Conservation (phyloP, 2,329 filamentous ascomycete genomes). For the Xylariaceae sp. region DNA sequence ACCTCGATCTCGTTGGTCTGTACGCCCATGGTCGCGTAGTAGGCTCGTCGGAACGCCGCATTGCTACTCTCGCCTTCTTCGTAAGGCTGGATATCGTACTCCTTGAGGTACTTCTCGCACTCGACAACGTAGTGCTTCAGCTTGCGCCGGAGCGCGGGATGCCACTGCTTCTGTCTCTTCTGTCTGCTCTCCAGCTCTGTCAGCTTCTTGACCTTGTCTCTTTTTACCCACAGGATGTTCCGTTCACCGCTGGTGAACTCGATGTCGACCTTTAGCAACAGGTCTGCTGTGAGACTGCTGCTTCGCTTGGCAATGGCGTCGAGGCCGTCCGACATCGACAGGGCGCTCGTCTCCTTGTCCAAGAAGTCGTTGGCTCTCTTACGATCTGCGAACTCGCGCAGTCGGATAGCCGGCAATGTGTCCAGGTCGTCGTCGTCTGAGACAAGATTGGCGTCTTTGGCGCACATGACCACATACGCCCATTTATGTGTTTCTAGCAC, state of each 20-base stretch:
- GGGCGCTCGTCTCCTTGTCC: slow-evolving; percentile 9
- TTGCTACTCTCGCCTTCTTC: background rate
- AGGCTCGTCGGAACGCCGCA: background rate
- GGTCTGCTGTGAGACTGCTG: slow-evolving; percentile 7
- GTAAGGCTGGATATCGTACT: background rate
- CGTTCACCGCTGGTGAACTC: slow-evolving; percentile 15
- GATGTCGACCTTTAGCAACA: slow-evolving; percentile 19
- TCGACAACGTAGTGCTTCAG: slow-evolving; percentile 23
- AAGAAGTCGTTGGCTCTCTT: slow-evolving; percentile 21
- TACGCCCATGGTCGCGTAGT: background rate
- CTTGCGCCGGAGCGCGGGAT: slow-evolving; percentile 6
- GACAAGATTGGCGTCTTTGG: slow-evolving; percentile 4
- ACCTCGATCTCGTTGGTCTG: slow-evolving; percentile 3
- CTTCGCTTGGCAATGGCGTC: slow-evolving; percentile 13
- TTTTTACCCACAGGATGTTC: slow-evolving; percentile 22
- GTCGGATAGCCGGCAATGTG: background rate
- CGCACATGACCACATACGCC: slow-evolving; percentile 7
- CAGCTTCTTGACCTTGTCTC: slow-evolving; percentile 7
- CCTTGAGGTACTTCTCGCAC: slow-evolving; percentile 19
- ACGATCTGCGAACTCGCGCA: slow-evolving; percentile 14
- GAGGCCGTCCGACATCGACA: slow-evolving; percentile 10
- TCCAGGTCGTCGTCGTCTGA: slow-evolving; percentile 2
- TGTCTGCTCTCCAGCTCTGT: slow-evolving; percentile 1
- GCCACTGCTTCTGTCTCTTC: slow-evolving; percentile 17
- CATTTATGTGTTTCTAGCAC: slow-evolving; percentile 7